Conservation (phyloP, 2,329 filamentous ascomycete genomes). For the Trichoderma polysporum region DNA sequence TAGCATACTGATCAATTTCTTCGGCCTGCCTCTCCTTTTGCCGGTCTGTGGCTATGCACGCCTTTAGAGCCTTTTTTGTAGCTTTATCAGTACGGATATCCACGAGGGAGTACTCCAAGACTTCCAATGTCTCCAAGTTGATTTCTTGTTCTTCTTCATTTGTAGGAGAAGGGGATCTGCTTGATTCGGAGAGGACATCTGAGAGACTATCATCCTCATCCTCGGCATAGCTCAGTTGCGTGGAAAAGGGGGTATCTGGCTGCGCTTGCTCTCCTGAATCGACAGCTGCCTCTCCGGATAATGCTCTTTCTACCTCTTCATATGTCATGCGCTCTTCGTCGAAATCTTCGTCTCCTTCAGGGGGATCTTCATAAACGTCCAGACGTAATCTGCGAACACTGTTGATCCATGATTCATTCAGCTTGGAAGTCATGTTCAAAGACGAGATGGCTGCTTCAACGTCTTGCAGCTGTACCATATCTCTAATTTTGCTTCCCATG, state of each 20-base stretch:
- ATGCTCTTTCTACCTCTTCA: constrained; percentile 44
- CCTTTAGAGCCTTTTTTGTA: constrained; percentile 38
- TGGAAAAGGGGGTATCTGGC: not conserved
- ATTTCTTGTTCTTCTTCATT: constrained; percentile 35
- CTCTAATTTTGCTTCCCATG: constrained; percentile 30
- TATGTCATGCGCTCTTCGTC: constrained; percentile 41
- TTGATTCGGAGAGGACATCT: constrained; percentile 22
- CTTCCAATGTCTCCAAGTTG: constrained; percentile 42
- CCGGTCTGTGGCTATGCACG: constrained; percentile 43
- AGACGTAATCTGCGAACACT: constrained; percentile 51
- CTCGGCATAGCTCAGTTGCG: constrained; percentile 13
- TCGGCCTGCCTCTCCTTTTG: constrained; percentile 47
- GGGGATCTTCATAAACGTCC: constrained; percentile 44
- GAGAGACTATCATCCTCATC: constrained; percentile 24
- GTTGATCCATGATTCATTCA: constrained; percentile 46
- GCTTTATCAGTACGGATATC: constrained; percentile 40
- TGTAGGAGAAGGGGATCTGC: constrained; percentile 10
- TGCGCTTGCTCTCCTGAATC: not conserved
- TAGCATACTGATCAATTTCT: constrained; percentile 40
- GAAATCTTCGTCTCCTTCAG: constrained; percentile 25
- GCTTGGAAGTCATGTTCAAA: constrained; percentile 42
- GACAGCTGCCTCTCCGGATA: constrained; percentile 27
- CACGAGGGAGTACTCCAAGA: constrained; percentile 42
- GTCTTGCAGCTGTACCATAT: constrained; percentile 44
- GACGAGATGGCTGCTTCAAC: constrained; percentile 51